These are phyloP conservation scores for Diaporthe eres DNA, from an alignment of 2,329 filamentous ascomycete genomes.

Conservation along the genomic window DNA sequence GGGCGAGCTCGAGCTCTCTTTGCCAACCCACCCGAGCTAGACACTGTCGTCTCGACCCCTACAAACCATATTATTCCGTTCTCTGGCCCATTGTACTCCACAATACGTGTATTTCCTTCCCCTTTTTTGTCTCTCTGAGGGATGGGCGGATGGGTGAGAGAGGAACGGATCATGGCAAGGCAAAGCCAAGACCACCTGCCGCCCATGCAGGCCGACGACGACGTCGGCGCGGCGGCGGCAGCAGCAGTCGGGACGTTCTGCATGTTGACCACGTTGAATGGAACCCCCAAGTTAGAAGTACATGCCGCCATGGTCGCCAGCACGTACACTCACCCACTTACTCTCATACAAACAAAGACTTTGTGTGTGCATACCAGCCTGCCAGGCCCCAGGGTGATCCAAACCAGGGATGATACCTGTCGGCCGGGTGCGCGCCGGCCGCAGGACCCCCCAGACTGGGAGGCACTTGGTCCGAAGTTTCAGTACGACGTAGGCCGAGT, in stretches of 20 bases:
- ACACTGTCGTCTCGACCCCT: background rate
- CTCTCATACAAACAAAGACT: background rate
- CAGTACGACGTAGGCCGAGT: conserved; percentile 14
- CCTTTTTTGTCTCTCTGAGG: background rate
- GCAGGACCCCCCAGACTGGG: background rate
- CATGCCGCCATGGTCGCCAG: background rate
- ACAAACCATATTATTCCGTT: background rate
- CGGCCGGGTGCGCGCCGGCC: conserved; percentile 1
- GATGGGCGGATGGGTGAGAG: background rate
- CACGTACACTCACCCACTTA: background rate
- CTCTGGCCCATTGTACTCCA: background rate
- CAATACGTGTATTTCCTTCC: too few species aligned
- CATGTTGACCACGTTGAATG: background rate
- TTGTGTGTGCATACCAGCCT: background rate
- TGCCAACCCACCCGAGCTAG: background rate
- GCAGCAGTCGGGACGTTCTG: background rate
- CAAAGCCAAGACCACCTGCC: background rate
- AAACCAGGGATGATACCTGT: conserved; percentile 25
- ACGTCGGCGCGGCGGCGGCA: background rate
- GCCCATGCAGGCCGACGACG: background rate
- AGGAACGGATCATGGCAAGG: too few species aligned
- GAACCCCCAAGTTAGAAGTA: background rate
- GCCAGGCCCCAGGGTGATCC: background rate
- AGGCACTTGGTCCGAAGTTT: conserved; percentile 27
- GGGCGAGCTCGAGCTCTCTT: background rate